A percentile compares a stretch with the other conserved stretches of the same genome.
Evolutionary conservation across 805 yeast genomes (phyloP).

Genomic region (Zygoascus ofunaensis): DNA sequence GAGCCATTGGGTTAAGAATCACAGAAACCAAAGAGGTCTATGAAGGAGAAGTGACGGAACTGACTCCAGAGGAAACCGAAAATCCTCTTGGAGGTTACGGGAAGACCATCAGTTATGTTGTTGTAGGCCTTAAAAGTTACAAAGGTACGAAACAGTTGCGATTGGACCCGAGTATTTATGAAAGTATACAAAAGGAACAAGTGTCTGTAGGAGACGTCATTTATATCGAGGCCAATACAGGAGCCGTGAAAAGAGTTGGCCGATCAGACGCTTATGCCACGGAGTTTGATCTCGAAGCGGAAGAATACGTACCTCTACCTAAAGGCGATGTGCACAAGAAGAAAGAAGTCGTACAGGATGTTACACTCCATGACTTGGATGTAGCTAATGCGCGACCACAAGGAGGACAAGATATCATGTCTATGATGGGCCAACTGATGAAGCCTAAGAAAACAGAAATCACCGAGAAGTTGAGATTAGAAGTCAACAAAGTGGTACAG

Average conservation of each 20-base stretch:
- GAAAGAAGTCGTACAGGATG: constrained; percentile 96
- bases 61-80: constrained; percentile 92
- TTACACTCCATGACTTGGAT: constrained; percentile 91
- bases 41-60: constrained; percentile 95
- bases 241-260: constrained; percentile 94
- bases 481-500: constrained; percentile 91
- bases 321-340: constrained; percentile 98
- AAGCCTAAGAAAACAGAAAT: constrained; percentile 95
- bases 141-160: constrained; percentile 84
- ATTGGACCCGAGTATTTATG: constrained; percentile 87
- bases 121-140: constrained; percentile 87
- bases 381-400: constrained; percentile 92
- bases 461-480: constrained; percentile 88
- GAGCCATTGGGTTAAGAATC: constrained; percentile 92
- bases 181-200: constrained; percentile 88
- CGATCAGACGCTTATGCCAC: constrained; percentile 98
- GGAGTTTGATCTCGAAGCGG: constrained; percentile 96
- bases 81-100: constrained; percentile 98
- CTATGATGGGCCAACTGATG: constrained; percentile 94
- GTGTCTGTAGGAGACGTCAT: constrained; percentile 95
- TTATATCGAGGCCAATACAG: constrained; percentile 94
- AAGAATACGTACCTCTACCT: constrained; percentile 96
- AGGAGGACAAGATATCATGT: constrained; percentile 94
- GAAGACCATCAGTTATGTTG: constrained; percentile 87
- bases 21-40: constrained; percentile 96